These are phyloP conservation scores for Candida incommunis DNA, from an alignment of 805 yeast genomes.

Conservation along the genomic window DNA sequence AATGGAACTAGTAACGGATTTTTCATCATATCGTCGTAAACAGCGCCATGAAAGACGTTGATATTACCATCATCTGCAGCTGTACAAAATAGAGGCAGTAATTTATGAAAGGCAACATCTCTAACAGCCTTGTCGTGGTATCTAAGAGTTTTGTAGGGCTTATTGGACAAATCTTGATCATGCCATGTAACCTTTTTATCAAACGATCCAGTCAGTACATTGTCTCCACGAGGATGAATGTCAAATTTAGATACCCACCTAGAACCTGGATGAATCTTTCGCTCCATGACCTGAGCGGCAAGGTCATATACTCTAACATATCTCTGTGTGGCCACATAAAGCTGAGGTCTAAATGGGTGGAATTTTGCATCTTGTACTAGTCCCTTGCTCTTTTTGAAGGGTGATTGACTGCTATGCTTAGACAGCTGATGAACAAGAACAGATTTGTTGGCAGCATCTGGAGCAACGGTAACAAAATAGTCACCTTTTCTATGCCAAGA, in stretches of 20 bases:
- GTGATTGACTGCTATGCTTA: slow-evolving; percentile 89
- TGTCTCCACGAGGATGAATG: slow-evolving; percentile 93
- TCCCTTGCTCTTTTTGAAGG: slow-evolving; percentile 86
- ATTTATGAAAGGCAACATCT: slow-evolving; percentile 72
- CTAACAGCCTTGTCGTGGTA: slow-evolving; percentile 94
- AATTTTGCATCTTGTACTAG: slow-evolving; percentile 90
- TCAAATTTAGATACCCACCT: slow-evolving; percentile 87
- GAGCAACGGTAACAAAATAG: slow-evolving; percentile 93
- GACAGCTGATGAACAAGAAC: slow-evolving; percentile 91
- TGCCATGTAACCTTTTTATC: slow-evolving; percentile 97
- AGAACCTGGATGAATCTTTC: slow-evolving; percentile 88
- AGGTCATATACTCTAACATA: slow-evolving; percentile 83
- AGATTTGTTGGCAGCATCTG: slow-evolving; percentile 76
- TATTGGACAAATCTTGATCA: slow-evolving; percentile 73
- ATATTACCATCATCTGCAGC: slow-evolving; percentile 90
- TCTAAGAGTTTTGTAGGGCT: slow-evolving; percentile 91
- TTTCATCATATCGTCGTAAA: slow-evolving; percentile 88
- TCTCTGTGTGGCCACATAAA: slow-evolving; percentile 89
- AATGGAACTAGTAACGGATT: slow-evolving; percentile 93
- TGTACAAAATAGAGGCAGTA: slow-evolving; percentile 80
- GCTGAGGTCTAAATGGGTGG: slow-evolving; percentile 91
- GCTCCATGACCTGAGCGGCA: slow-evolving; percentile 67
- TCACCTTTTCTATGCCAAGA: slow-evolving; percentile 98
- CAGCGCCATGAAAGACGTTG: slow-evolving; percentile 93
- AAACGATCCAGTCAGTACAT: slow-evolving; percentile 79